Evolutionary conservation across 495 filamentous ascomycete species (phyloP).

Genomic region (Cercophora sp.): DNA sequence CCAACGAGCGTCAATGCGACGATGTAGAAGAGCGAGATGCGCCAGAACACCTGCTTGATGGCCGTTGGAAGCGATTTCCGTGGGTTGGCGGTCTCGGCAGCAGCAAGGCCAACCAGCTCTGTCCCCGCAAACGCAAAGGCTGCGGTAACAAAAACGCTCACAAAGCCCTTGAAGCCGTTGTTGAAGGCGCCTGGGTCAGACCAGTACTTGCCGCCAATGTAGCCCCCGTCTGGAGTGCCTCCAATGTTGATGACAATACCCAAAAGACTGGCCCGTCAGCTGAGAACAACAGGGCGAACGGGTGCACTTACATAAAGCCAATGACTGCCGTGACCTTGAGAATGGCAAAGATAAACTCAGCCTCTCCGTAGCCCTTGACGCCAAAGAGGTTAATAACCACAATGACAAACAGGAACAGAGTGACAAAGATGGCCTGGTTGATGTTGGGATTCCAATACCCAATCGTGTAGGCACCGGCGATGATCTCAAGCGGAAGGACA

Average conservation of each 20-base stretch:
- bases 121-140: constrained; percentile 92
- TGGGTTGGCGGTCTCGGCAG: constrained; percentile 84
- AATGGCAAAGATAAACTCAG: constrained; percentile 82
- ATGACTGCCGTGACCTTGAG: constrained; percentile 85
- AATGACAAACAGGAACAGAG: constrained; percentile 73
- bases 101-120: constrained; percentile 85
- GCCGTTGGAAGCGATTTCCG: constrained; percentile 82
- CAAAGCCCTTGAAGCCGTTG: constrained; percentile 92
- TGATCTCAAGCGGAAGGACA: constrained; percentile 84
- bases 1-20: constrained; percentile 72
- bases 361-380: constrained; percentile 84
- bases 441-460: constrained; percentile 71
- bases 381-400: constrained; percentile 81
- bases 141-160: constrained; percentile 87
- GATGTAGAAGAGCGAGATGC: constrained; percentile 84
- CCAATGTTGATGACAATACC: constrained; percentile 78
- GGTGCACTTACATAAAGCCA: constrained; percentile 70
- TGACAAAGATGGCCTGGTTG: constrained; percentile 75
- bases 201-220: constrained; percentile 85
- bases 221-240: constrained; percentile 69
- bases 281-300: neutral
- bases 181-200: constrained; percentile 78
- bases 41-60: constrained; percentile 94
- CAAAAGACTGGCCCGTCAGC: constrained; percentile 52
- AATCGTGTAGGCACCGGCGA: constrained; percentile 85